Evolutionary conservation across 2,329 filamentous ascomycete genomes (phyloP).

Genomic region (Penicillium sp.): DNA sequence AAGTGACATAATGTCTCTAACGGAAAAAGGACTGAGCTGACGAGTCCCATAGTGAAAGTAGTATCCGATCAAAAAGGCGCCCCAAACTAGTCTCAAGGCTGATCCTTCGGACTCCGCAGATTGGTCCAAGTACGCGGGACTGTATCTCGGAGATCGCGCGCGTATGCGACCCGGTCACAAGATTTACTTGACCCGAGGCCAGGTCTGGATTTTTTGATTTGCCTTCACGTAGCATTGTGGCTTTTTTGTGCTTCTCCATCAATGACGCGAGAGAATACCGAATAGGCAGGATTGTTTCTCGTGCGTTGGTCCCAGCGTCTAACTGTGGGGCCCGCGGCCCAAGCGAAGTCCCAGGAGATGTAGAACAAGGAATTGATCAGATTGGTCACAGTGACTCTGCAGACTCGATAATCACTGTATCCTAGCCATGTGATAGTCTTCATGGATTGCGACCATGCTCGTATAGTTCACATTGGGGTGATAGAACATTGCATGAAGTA

Average conservation of each 20-base stretch:
- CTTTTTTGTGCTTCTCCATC: neutral
- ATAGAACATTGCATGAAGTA: conserved; percentile 55
- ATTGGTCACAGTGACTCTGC: conserved; percentile 30
- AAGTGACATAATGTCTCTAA: neutral
- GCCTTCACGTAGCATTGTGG: neutral
- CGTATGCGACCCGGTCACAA: conserved; percentile 5
- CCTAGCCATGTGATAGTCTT: neutral
- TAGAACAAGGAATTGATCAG: conserved; percentile 27
- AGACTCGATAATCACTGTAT: neutral
- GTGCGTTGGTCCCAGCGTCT: neutral
- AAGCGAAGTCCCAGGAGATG: neutral
- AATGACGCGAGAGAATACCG: neutral
- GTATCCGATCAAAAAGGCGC: neutral
- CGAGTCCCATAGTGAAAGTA: neutral
- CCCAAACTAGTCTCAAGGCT: conserved; percentile 2
- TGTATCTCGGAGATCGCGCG: neutral
- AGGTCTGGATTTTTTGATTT: neutral
- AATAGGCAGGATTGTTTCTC: neutral
- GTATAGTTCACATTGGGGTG: conserved; percentile 28
- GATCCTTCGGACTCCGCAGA: conserved; percentile 5
- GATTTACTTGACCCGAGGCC: neutral
- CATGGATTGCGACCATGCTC: too few species aligned
- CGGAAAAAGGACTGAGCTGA: neutral
- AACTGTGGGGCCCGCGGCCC: conserved; percentile 3
- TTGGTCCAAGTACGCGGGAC: neutral